Base-by-base conservation (phyloP, 805 yeast genomes). In the Zygosaccharomyces rouxii region DNA sequence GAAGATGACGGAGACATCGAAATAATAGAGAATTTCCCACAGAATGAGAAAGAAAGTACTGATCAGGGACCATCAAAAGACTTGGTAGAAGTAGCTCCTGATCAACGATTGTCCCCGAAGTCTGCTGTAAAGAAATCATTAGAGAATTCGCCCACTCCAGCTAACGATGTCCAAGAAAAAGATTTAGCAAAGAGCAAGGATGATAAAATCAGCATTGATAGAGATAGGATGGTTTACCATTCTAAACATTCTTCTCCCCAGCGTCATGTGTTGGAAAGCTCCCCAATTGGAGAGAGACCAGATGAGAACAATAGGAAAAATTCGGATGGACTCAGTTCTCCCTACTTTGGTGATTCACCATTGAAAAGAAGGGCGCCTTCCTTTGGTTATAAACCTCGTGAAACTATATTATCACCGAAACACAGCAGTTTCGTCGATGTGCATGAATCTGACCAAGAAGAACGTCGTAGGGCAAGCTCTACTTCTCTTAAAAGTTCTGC, bases 1-100 rank as follows among this genome's bases (percentile, higher is more conserved):
- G 57, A 57, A 9, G 57, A 57, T 23, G 64, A 62, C 29, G 64
- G 58, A 18, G 66, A 60, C 45, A 47, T 66, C 39, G 68, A 66
- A 49, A 66, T 64, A 4, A 56, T 64, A n/a, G 66, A 64, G 45
- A 47, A 58, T 44, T 48, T 45, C 21, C 40, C 47, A 7, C 47
- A 42, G 14, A 23, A 21, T 35, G 11, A 42, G 26, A 31, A 33
- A 26, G 14, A 29, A 3, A 26, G 14, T 26, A n/a, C n/a, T 9
- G 23, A 21, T 7, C 22, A 14, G 21, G 18, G 16, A 5, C 13
- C 25, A 28, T 7, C 35, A 7, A 30, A 45, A 7, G 40, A n/a
- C 13, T 13, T 21, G 13, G 9, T 5, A 25, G 23, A 3, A 28
- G 11, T 22, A 18, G 16, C n/a, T 7, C 16, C 42, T 35, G 28